A percentile compares a stretch with the other conserved stretches of the same genome.
These are phyloP conservation scores for Plasmopara muralis DNA, from an alignment of 352 stramenopile species.

Conservation along the genomic window DNA sequence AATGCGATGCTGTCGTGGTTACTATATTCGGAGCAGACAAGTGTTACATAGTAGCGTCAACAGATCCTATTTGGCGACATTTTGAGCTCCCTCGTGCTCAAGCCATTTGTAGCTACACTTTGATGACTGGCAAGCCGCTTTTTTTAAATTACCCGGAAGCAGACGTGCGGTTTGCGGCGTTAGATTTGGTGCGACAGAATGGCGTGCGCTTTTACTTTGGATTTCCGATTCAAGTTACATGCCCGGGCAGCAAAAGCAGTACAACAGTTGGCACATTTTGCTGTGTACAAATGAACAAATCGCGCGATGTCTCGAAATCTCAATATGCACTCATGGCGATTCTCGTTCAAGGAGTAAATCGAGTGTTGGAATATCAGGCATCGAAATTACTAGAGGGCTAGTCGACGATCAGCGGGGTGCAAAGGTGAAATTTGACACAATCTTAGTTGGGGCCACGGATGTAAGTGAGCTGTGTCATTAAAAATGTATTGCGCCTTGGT, in stretches of 20 bases:
- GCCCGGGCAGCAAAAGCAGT: slow-evolving; percentile 16
- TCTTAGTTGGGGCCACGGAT: too few species aligned
- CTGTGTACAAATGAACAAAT: slow-evolving; percentile 35
- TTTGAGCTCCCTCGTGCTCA: slow-evolving; percentile 35
- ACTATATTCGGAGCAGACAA: slow-evolving; percentile 36
- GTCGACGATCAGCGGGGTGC: too few species aligned
- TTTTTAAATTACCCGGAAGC: slow-evolving; percentile 48
- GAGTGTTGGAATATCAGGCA: slow-evolving; percentile 33
- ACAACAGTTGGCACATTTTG: slow-evolving; percentile 47
- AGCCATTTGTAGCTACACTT: slow-evolving; percentile 46
- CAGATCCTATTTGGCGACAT: slow-evolving; percentile 25
- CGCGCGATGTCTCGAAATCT: slow-evolving; percentile 38
- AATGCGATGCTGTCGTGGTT: slow-evolving; percentile 41
- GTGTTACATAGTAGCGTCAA: slow-evolving; percentile 42
- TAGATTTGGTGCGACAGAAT: slow-evolving; percentile 26
- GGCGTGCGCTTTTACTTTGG: slow-evolving; percentile 56
- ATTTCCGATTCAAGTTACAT: slow-evolving; percentile 39
- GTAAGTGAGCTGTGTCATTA: too few species aligned
- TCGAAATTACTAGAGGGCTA: background rate
- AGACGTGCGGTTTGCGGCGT: slow-evolving; percentile 50
- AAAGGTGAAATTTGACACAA: too few species aligned
- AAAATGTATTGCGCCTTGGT: too few species aligned
- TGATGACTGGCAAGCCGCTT: slow-evolving; percentile 48
- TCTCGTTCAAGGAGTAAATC: slow-evolving; percentile 35
- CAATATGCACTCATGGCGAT: slow-evolving; percentile 48